Base-by-base conservation (phyloP, 805 yeast genomes). In the Wickerhamiella bombiphila region DNA sequence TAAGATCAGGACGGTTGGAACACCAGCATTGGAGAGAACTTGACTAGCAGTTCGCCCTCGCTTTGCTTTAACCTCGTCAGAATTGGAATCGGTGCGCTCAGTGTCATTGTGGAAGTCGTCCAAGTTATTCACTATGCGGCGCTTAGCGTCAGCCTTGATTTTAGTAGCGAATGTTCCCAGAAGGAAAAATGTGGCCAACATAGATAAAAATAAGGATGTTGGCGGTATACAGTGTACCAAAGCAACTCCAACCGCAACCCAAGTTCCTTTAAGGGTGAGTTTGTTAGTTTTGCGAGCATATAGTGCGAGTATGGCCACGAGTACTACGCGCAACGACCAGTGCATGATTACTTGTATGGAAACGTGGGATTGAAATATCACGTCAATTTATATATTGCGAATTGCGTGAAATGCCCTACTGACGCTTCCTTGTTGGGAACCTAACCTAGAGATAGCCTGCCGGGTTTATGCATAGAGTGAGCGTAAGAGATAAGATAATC, bases 81-180 rank as follows among this genome's bases (percentile, higher is more conserved):
- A 16, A 6, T 16, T 6, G 15, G 20, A 7, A 7, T 16, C 32
- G 9, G 20, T 19, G 5, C 14, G n/a, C 16, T 6, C 14, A 8
- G 9, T 29, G 13, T 24, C 26, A 24, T 24, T 13, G 9, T 13
- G 11, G 9, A 13, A 24, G 32, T 9, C 29, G 39, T n/a, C 39
- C 32, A 8, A 16, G 25, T n/a, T 52, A 46, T 2, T 47, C 34
- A 22, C 49, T 51, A 50, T 49, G 22, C 44, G 44, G 13, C 41
- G 39, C 37, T 61, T 61, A 22, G 53, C 42, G 3, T 43, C 46
- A 17, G 53, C 53, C 37, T 56, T 60, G 38, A 49, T 54, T 28
- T 53, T 54, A 2, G 61, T 56, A 3, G 51, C 51, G 14, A 40
- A 38, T 1, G 59, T 53, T 0, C 60, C 55, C 0, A 57, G 38